Evolutionary conservation across 192 early-diverging fungal genomes (phyloP).

Genomic region (Dispira simplex): DNA sequence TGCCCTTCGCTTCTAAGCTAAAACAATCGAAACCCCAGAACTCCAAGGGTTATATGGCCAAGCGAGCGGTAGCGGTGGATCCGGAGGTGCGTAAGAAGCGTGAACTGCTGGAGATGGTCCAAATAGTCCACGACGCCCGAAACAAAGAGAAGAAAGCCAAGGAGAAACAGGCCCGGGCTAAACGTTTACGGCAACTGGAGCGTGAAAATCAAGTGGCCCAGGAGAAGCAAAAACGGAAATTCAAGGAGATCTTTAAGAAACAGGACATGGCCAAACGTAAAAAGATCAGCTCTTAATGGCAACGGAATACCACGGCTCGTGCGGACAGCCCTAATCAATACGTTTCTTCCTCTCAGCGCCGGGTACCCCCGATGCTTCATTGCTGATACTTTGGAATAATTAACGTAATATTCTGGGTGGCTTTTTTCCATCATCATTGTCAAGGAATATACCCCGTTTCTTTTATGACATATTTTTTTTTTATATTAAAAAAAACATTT

Average conservation of each 20-base stretch:
- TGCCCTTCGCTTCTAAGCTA: conserved; percentile 85
- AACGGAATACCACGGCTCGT: no score
- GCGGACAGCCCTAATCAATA: no score
- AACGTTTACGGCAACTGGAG: conserved; percentile 33
- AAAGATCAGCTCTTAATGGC: not conserved
- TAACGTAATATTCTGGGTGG: no score
- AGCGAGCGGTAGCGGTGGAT: conserved; percentile 68
- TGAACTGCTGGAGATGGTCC: conserved; percentile 69
- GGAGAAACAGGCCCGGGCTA: conserved; percentile 49
- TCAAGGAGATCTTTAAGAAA: conserved; percentile 51
- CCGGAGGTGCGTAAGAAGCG: conserved; percentile 81
- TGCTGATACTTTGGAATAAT: no score
- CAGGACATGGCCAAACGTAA: conserved; percentile 30
- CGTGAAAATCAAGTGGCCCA: conserved; percentile 28
- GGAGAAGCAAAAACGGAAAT: conserved; percentile 42
- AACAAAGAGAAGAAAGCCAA: conserved; percentile 52
- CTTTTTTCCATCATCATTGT: no score
- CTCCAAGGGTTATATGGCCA: not conserved
- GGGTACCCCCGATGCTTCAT: no score
- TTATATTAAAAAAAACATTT: no score
- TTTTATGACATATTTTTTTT: no score
- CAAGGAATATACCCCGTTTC: no score
- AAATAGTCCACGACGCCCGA: conserved; percentile 54
- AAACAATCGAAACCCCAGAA: conserved; percentile 33
- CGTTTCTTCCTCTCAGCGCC: no score